A percentile compares a stretch with the other conserved stretches of the same genome.
Conservation (phyloP, 305 asterid genomes). For the Fraxinus baroniana region DNA sequence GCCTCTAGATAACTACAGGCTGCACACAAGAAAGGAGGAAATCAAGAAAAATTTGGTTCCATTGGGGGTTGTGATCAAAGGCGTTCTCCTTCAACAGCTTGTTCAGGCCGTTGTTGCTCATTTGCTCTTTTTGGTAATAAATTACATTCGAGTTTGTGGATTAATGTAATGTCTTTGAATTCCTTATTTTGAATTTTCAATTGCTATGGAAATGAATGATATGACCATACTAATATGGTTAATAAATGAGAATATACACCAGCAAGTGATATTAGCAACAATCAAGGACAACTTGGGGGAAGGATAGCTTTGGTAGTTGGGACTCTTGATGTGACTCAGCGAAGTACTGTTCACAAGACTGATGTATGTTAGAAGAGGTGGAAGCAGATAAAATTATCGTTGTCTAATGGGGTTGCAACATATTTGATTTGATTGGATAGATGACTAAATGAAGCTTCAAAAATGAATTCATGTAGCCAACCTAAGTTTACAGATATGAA, state of each 20-base stretch:
- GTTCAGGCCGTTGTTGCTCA: slow-evolving; percentile 69
- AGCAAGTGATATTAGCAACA: not conserved
- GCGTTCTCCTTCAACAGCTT: slow-evolving; percentile 73
- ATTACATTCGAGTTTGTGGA: not conserved
- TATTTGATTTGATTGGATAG: not conserved
- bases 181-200: not conserved
- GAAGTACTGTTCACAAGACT: not conserved
- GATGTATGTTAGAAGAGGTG: not conserved
- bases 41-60: slow-evolving; percentile 69
- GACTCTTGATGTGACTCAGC: not conserved
- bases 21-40: slow-evolving; percentile 71
- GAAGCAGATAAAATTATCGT: not conserved
- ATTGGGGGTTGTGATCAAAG: slow-evolving; percentile 58
- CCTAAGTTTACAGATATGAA: not conserved
- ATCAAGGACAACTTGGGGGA: not conserved
- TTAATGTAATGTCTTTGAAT: not conserved
- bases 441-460: not conserved
- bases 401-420: not conserved
- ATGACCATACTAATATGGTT: not conserved
- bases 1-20: slow-evolving; percentile 60
- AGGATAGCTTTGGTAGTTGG: not conserved
- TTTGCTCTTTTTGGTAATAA: slow-evolving; percentile 63
- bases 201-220: not conserved
- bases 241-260: not conserved
- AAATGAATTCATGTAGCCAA: not conserved